These are phyloP conservation scores for Apium graveolens DNA, from an alignment of 129 eudicot genomes.

Conservation along the genomic window DNA sequence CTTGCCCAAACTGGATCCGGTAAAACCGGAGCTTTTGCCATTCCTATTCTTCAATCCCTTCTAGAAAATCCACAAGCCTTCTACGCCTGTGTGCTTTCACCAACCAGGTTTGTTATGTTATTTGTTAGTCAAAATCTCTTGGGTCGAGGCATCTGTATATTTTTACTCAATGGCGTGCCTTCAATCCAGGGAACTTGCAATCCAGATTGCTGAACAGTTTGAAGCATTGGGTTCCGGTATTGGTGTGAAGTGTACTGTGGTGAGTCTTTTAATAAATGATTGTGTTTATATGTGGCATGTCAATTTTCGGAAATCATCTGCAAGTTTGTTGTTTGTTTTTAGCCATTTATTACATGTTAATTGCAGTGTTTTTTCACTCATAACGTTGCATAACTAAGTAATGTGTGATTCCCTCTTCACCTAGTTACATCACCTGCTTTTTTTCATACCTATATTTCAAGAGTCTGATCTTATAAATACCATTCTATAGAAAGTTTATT, in stretches of 20 bases:
- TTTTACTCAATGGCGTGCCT: no score
- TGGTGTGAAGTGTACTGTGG: slow-evolving; percentile 75
- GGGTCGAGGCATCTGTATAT: not conserved
- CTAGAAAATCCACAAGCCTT: slow-evolving; percentile 51
- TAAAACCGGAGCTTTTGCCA: slow-evolving; percentile 93
- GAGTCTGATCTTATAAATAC: not conserved
- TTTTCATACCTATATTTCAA: not conserved
- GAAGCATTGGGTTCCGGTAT: slow-evolving; percentile 77
- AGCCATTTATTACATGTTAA: not conserved
- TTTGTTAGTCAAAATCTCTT: not conserved
- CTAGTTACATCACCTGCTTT: not conserved
- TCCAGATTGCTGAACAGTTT: slow-evolving; percentile 88
- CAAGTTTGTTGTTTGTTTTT: not conserved
- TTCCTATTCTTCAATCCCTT: slow-evolving; percentile 70
- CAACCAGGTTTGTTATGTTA: slow-evolving; percentile 47
- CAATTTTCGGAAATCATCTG: not conserved
- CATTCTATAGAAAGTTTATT: not conserved
- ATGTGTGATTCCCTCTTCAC: not conserved
- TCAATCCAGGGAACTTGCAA: slow-evolving; percentile 63
- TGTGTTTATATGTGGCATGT: not conserved
- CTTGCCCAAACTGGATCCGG: slow-evolving; percentile 99
- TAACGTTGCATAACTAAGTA: no score
- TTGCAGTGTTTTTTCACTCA: not conserved
- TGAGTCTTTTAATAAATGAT: slow-evolving; percentile 26
- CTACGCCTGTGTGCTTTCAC: slow-evolving; percentile 83